Conservation (phyloP, 192 early-diverging fungal species). For the Backusella morwellensis region DNA sequence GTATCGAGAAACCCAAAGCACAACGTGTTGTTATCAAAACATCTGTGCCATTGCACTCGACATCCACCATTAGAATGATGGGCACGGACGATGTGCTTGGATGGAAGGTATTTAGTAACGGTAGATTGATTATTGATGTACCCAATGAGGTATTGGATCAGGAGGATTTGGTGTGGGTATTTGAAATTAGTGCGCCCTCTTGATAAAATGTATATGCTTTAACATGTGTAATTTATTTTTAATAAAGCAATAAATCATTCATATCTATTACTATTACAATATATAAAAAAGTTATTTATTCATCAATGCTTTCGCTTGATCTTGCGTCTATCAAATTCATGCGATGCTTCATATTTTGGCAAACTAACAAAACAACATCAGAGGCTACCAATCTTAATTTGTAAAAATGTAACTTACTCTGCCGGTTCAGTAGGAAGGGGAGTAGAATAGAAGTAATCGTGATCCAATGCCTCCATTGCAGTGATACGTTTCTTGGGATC, state of each 20-base stretch:
- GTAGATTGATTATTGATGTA: conserved; percentile 15
- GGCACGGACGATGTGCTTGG: neutral
- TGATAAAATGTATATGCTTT: too few relatives aligned
- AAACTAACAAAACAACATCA: conserved; percentile 32
- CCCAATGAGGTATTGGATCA: neutral
- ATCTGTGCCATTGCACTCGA: neutral
- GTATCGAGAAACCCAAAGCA: neutral
- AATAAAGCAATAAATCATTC: too few relatives aligned
- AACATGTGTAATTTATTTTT: too few relatives aligned
- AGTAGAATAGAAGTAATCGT: conserved; percentile 75
- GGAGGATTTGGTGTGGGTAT: conserved; percentile 12
- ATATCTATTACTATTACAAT: too few relatives aligned
- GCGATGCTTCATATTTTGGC: conserved; percentile 71
- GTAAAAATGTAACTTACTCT: conserved; percentile 39
- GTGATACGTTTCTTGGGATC: conserved; percentile 74
- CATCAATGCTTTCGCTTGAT: neutral
- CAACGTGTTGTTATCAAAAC: conserved; percentile 5
- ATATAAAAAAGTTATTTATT: neutral
- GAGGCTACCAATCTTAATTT: too few relatives aligned
- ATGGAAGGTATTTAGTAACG: conserved; percentile 9
- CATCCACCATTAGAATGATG: neutral
- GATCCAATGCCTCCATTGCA: conserved; percentile 73
- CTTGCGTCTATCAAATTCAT: conserved; percentile 68
- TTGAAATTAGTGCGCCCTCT: conserved; percentile 1
- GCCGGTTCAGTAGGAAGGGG: conserved; percentile 68